Evolutionary conservation across 805 yeast genomes (phyloP).

Genomic region (Ogataea degrootiae): DNA sequence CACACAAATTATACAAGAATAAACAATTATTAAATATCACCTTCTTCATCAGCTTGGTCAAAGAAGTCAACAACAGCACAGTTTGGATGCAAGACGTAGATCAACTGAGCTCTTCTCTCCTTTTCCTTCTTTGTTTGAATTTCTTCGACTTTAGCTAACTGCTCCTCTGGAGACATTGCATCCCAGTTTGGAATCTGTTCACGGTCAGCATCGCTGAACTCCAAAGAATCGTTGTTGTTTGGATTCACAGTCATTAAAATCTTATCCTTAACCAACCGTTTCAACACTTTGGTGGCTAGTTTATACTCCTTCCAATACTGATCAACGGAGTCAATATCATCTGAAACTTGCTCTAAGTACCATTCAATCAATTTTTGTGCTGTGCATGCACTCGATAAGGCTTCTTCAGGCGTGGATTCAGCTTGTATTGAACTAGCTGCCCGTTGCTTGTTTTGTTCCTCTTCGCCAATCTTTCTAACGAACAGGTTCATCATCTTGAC

Average conservation of each 20-base stretch:
- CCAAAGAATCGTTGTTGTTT: constrained; percentile 35
- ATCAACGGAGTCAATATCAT: constrained; percentile 60
- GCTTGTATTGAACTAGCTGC: constrained; percentile 51
- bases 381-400: constrained; percentile 47
- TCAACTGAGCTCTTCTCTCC: constrained; percentile 28
- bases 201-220: constrained; percentile 17
- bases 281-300: constrained; percentile 73
- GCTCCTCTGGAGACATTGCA: background rate
- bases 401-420: constrained; percentile 34
- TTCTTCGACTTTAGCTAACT: constrained; percentile 11
- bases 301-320: constrained; percentile 68
- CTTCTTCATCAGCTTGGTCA: constrained; percentile 30
- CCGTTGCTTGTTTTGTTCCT: constrained; percentile 13
- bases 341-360: constrained; percentile 73
- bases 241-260: constrained; percentile 63
- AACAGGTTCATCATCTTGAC: constrained; percentile 76
- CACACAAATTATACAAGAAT: background rate
- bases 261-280: constrained; percentile 77
- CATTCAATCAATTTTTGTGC: constrained; percentile 70
- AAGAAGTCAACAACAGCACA: constrained; percentile 71
- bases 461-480: constrained; percentile 45
- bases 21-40: background rate
- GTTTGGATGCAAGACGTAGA: constrained; percentile 71
- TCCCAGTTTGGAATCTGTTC: constrained; percentile 2
- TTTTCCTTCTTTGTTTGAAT: constrained; percentile 19